Evolutionary conservation across 2,329 filamentous ascomycete genomes (phyloP), one percentile per base, ranked within the genome.

Genomic region (Aspergillus thermomutatus): DNA sequence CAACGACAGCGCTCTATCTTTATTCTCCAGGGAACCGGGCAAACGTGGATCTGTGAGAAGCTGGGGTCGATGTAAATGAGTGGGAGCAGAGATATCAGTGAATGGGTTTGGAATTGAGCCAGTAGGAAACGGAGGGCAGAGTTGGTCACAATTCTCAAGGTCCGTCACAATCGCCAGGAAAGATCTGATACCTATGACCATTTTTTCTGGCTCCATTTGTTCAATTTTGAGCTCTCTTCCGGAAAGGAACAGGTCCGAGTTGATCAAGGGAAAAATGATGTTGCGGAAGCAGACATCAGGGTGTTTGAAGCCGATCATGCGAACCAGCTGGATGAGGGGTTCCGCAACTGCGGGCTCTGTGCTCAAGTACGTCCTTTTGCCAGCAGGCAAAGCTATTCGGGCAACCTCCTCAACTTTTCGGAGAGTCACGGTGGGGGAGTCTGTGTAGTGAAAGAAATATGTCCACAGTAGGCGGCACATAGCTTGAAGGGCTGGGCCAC

Each of bases 131-230:
- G 92, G 90, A 2, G 94, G 94, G 25, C 83, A 83, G 11, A 87
- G 84, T 60, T 86, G 83, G 50, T 92, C 88, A 26, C 88, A 88
- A 61, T 89, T 93, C 72, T 99, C 94, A 26, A 97, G 80, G 71
- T 99, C 94, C 0, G 89, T 84, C 85, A 99, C 93, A 64, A 97
- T 91, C 31, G 89, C 90, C 27, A 99, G 81, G 70, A 97, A 99
- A 3, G 94, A 90, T 60, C 92, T 86, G 60, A 99, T 99, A 2
- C 92, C 94, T 64, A 99, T 90, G n/a, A 97, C 93, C 77, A 97
- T 96, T 66, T 91, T 89, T 69, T 99, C 95, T 0, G 95, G 94
- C 60, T 99, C 94, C 60, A 99, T 82, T 68, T 95, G 91, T 69
- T 97, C 94, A 27, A 97, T 89, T 69, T 86, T 92, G 45, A 94